These are phyloP conservation scores for Meripilus lineatus DNA, from an alignment of 1,284 basidiomycete species.

Conservation along the genomic window DNA sequence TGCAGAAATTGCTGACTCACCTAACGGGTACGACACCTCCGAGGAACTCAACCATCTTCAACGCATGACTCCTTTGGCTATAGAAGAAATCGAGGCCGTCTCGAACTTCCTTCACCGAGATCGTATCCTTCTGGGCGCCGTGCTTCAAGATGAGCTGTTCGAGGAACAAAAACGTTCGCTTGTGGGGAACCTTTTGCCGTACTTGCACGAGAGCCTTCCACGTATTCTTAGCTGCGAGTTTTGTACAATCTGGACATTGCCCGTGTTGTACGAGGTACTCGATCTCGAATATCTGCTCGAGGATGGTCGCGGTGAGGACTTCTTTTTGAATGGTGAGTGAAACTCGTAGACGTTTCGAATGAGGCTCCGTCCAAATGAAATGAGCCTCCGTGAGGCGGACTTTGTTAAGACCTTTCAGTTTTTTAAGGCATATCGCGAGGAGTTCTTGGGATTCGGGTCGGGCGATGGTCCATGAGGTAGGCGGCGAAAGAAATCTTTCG, in stretches of 20 bases:
- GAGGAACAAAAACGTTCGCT: slow-evolving; percentile 96
- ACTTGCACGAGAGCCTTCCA: slow-evolving; percentile 98
- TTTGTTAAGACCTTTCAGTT: slow-evolving; percentile 91
- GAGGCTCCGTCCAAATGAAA: slow-evolving; percentile 99
- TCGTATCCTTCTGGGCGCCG: slow-evolving; percentile 94
- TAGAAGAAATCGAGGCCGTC: slow-evolving; percentile 99
- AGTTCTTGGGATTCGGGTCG: slow-evolving; percentile 92
- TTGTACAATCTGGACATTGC: slow-evolving; percentile 93
- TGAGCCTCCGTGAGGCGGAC: slow-evolving; percentile 96
- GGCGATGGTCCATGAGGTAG: slow-evolving; percentile 82
- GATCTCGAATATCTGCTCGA: slow-evolving; percentile 97
- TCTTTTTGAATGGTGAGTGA: slow-evolving; percentile 99
- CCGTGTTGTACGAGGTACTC: slow-evolving; percentile 95
- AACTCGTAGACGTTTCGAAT: slow-evolving; percentile 89
- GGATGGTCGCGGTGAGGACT: slow-evolving; percentile 89
- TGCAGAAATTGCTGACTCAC: slow-evolving; percentile 37
- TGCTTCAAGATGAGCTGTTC: slow-evolving; percentile 98
- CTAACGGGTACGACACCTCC: slow-evolving; percentile 83
- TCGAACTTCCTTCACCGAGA: slow-evolving; percentile 87
- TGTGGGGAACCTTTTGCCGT: slow-evolving; percentile 95
- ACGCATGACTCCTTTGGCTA: slow-evolving; percentile 82
- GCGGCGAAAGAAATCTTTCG: slow-evolving; percentile 93
- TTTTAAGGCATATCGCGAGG: slow-evolving; percentile 87
- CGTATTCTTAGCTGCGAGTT: slow-evolving; percentile 96
- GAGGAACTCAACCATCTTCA: slow-evolving; percentile 98